phyloP scores from a whole-genome alignment of 495 filamentous ascomycete genomes.

The Talaromyces liani region DNA sequence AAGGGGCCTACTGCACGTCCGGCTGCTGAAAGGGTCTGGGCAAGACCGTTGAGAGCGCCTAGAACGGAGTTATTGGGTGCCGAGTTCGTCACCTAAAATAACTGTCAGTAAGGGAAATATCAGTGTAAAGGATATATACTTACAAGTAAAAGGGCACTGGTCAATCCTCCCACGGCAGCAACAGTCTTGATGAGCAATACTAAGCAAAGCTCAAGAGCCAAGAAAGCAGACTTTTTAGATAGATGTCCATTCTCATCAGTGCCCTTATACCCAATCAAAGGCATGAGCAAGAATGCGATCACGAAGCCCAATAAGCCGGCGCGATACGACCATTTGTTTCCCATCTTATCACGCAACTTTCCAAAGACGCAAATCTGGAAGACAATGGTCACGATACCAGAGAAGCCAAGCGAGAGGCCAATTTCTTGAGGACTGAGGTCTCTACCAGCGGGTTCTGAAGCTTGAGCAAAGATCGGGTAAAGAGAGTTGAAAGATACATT shows the following conservation, averaged over 20 bases:
- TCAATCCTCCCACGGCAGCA: conserved; percentile 79
- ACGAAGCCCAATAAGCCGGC: conserved; percentile 75
- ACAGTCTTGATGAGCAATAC: conserved; percentile 83
- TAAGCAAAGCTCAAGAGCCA: conserved; percentile 61
- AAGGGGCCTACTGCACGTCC: conserved; percentile 87
- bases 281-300: conserved; percentile 77
- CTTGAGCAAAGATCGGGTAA: conserved; percentile 84
- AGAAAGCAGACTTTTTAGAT: conserved; percentile 54
- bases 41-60: conserved; percentile 86
- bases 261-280: conserved; percentile 74
- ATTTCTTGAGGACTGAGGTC: conserved; percentile 70
- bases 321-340: conserved; percentile 78
- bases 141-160: conserved; percentile 81
- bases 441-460: conserved; percentile 66
- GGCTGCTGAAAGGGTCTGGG: conserved; percentile 87
- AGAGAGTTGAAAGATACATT: conserved; percentile 88
- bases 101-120: neutral
- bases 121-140: conserved; percentile 14
- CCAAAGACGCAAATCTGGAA: conserved; percentile 86
- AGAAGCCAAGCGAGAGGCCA: conserved; percentile 77
- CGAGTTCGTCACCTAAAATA: conserved; percentile 76
- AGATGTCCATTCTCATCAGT: conserved; percentile 37
- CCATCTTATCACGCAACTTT: conserved; percentile 68
- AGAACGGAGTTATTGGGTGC: conserved; percentile 79
- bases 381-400: conserved; percentile 73